Conservation (phyloP, 768 basidiomycete species). For the Ramaria sp. region DNA sequence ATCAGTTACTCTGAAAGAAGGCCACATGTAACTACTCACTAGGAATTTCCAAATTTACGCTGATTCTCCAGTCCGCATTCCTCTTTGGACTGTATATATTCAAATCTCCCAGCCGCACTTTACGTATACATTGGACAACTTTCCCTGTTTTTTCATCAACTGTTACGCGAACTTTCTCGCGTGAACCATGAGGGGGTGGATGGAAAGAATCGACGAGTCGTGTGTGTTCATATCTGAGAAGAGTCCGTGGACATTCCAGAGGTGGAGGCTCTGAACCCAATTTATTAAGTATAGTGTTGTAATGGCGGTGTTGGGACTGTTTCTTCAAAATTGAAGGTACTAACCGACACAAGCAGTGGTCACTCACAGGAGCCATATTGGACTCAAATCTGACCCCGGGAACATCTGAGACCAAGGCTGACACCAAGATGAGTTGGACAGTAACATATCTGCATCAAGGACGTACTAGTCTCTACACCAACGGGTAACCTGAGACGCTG, state of each 20-base stretch:
- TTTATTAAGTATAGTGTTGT: slow-evolving; percentile 78
- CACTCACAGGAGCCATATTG: slow-evolving; percentile 80
- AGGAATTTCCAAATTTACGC: slow-evolving; percentile 85
- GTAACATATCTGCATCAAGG: not conserved
- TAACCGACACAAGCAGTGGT: slow-evolving; percentile 13
- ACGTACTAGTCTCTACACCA: slow-evolving; percentile 76
- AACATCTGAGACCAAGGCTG: slow-evolving; percentile 59
- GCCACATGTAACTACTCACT: slow-evolving; percentile 34
- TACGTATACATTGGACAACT: slow-evolving; percentile 61
- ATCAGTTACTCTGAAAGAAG: not conserved
- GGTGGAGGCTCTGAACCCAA: slow-evolving; percentile 49
- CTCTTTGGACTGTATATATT: slow-evolving; percentile 80
- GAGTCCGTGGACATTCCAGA: slow-evolving; percentile 38
- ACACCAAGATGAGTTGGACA: not conserved
- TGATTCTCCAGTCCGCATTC: slow-evolving; percentile 84
- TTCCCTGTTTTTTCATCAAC: slow-evolving; percentile 60
- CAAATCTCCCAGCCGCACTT: slow-evolving; percentile 76
- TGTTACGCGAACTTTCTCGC: slow-evolving; percentile 65
- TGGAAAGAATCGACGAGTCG: slow-evolving; percentile 77
- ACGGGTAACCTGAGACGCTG: slow-evolving; percentile 60
- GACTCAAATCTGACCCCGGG: slow-evolving; percentile 74
- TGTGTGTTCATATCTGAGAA: slow-evolving; percentile 67
- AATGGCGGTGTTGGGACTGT: slow-evolving; percentile 80
- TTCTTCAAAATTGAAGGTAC: slow-evolving; percentile 9
- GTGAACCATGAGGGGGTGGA: slow-evolving; percentile 24